Evolutionary conservation across 768 basidiomycete genomes (phyloP).

Genomic region (Melanogaster broomeanus): DNA sequence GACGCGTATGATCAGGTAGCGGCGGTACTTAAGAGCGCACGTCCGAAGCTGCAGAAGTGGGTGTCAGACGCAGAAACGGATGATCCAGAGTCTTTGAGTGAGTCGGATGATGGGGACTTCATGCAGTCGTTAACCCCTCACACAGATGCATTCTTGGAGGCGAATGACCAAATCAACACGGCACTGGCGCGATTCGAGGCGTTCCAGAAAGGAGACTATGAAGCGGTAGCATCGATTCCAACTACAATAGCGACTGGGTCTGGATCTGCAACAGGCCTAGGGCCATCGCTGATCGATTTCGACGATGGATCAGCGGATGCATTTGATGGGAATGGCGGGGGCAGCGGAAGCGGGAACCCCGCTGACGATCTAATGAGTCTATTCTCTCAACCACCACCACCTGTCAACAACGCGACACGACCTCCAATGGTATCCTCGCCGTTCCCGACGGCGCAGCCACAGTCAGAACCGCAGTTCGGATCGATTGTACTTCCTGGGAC

Average conservation of each 20-base stretch:
- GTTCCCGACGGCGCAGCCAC: slow-evolving; percentile 8
- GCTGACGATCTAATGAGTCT: slow-evolving; percentile 64
- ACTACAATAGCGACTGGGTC: slow-evolving; percentile 52
- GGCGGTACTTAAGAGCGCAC: slow-evolving; percentile 71
- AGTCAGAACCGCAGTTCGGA: slow-evolving; percentile 33
- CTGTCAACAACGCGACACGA: slow-evolving; percentile 29
- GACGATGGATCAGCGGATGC: slow-evolving; percentile 49
- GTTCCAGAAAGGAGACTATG: slow-evolving; percentile 90
- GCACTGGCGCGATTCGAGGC: slow-evolving; percentile 89
- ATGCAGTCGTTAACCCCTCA: not conserved
- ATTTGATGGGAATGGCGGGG: slow-evolving; percentile 6
- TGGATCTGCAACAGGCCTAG: slow-evolving; percentile 24
- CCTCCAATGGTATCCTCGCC: slow-evolving; percentile 21
- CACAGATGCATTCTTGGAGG: slow-evolving; percentile 90
- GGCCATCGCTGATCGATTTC: slow-evolving; percentile 73
- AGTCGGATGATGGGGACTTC: slow-evolving; percentile 16
- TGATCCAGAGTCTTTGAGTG: slow-evolving; percentile 88
- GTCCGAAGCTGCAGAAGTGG: slow-evolving; percentile 98
- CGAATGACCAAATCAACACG: slow-evolving; percentile 97
- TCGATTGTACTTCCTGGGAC: slow-evolving; percentile 47
- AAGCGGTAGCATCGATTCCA: slow-evolving; percentile 69
- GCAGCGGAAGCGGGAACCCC: slow-evolving; percentile 24
- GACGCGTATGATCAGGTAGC: slow-evolving; percentile 98
- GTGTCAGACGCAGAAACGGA: slow-evolving; percentile 90
- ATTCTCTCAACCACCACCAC: slow-evolving; percentile 41